Evolutionary conservation across 2,329 filamentous ascomycete species (phyloP).

Genomic region (Scytalidium sp.): DNA sequence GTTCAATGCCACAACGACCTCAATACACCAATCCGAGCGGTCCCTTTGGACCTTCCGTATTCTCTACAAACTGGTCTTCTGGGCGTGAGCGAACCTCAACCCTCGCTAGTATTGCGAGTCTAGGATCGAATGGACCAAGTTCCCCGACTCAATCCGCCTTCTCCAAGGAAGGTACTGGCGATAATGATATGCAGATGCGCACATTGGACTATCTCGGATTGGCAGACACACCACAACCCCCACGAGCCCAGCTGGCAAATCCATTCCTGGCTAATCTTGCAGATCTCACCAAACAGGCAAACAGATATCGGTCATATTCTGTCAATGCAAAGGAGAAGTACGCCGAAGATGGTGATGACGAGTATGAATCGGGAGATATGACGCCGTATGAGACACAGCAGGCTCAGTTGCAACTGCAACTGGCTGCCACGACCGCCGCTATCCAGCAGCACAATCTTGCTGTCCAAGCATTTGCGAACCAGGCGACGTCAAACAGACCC

Average conservation of each 20-base stretch:
- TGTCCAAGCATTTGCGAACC: slow-evolving; percentile 86
- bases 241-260: slow-evolving; percentile 68
- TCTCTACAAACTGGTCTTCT: slow-evolving; percentile 80
- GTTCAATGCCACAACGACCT: slow-evolving; percentile 88
- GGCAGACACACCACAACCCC: slow-evolving; percentile 85
- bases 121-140: slow-evolving; percentile 84
- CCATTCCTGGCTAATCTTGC: slow-evolving; percentile 74
- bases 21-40: slow-evolving; percentile 57
- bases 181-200: slow-evolving; percentile 83
- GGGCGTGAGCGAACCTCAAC: slow-evolving; percentile 83
- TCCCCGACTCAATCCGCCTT: slow-evolving; percentile 86
- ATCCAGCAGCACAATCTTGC: slow-evolving; percentile 92
- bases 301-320: slow-evolving; percentile 93
- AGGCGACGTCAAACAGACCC: slow-evolving; percentile 77
- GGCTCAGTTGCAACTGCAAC: slow-evolving; percentile 58
- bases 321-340: slow-evolving; percentile 99
- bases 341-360: slow-evolving; percentile 81
- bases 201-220: slow-evolving; percentile 95
- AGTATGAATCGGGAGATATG: slow-evolving; percentile 45
- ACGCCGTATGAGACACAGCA: slow-evolving; percentile 57
- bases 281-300: slow-evolving; percentile 73
- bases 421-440: slow-evolving; percentile 61
- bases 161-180: slow-evolving; percentile 78
- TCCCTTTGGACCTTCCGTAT: slow-evolving; percentile 87
- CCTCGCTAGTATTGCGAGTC: slow-evolving; percentile 76